Conservation (phyloP, 2,329 filamentous ascomycete species). For the Alternaria sp. region DNA sequence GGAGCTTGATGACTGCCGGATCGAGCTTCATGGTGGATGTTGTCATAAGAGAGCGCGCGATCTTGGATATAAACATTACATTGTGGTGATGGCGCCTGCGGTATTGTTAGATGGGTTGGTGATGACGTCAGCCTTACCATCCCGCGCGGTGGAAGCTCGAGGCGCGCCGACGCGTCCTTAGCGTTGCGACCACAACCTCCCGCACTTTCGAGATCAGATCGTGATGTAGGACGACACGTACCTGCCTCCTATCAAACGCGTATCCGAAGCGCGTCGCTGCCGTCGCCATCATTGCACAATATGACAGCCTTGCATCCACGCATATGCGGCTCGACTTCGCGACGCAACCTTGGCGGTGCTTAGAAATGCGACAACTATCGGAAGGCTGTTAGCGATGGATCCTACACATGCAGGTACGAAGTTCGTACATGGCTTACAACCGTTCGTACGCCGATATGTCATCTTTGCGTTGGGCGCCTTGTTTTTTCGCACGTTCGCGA, state of each 20-base stretch:
- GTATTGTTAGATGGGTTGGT: neutral
- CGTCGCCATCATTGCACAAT: neutral
- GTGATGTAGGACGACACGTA: too few species aligned
- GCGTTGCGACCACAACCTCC: neutral
- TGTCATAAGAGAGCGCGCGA: neutral
- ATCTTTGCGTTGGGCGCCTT: neutral
- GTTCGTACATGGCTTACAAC: neutral
- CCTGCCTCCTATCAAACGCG: rapidly evolving
- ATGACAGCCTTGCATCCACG: neutral
- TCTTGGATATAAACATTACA: neutral
- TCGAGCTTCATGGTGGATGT: conserved; percentile 60
- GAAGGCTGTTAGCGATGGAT: conserved; percentile 30
- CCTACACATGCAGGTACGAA: neutral
- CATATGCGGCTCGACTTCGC: neutral
- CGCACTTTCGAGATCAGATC: rapidly evolving
- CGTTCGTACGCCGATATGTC: neutral
- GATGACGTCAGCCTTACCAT: conserved; percentile 1
- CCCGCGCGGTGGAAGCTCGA: neutral
- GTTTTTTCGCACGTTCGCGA: neutral
- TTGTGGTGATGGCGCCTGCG: neutral
- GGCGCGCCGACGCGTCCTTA: neutral
- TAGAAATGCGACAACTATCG: neutral
- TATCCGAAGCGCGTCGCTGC: neutral
- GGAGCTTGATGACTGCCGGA: conserved; percentile 65
- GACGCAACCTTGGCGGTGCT: neutral